A percentile compares a stretch with the other conserved stretches of the same genome.
Conservation (phyloP, 2,329 filamentous ascomycete genomes). For the Dothiorella sarmentorum region DNA sequence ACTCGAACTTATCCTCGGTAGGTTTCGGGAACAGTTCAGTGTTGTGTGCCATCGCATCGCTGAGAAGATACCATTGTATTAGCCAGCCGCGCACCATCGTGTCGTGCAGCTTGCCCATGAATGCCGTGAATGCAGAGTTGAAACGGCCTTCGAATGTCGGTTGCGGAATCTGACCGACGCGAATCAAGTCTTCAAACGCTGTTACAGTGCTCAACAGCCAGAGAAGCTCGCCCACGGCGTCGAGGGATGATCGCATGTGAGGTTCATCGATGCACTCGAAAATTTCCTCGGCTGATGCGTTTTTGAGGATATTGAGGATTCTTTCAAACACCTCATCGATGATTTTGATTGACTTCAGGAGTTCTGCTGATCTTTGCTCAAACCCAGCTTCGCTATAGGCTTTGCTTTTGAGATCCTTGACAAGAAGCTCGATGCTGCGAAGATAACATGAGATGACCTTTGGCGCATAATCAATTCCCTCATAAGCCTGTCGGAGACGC, state of each 20-base stretch:
- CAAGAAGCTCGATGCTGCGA: conserved; percentile 78
- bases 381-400: conserved; percentile 54
- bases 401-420: conserved; percentile 63
- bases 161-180: conserved; percentile 66
- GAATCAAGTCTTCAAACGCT: conserved; percentile 81
- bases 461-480: conserved; percentile 76
- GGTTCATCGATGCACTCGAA: conserved; percentile 83
- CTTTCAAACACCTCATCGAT: conserved; percentile 73
- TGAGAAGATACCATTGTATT: conserved; percentile 75
- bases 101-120: conserved; percentile 70
- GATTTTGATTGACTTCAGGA: conserved; percentile 74
- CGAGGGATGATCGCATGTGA: conserved; percentile 70
- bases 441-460: conserved; percentile 87
- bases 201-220: conserved; percentile 75
- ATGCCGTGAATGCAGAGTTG: conserved; percentile 21
- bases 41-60: conserved; percentile 69
- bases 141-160: conserved; percentile 55
- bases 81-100: conserved; percentile 88
- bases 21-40: conserved; percentile 60
- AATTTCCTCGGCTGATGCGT: conserved; percentile 63
- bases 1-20: conserved; percentile 72
- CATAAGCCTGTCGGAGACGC: conserved; percentile 84
- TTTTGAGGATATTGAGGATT: conserved; percentile 66
- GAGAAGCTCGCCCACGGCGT: conserved; percentile 66
- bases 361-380: conserved; percentile 64